Evolutionary conservation across 345 rosid species (phyloP).

Genomic region (Populus euphratica): DNA sequence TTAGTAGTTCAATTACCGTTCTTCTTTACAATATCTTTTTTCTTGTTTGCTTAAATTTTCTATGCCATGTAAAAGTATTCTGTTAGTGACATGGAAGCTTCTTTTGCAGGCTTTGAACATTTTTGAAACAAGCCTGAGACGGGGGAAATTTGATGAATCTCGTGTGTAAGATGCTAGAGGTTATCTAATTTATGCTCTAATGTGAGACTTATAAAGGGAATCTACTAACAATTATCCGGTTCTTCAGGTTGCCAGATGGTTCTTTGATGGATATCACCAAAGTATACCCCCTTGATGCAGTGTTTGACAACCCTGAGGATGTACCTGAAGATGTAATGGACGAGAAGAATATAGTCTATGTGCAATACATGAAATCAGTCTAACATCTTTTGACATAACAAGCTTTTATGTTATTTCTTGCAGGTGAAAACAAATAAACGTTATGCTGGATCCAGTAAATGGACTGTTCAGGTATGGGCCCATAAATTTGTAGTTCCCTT

Average conservation of each 20-base stretch:
- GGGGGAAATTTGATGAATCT: constrained; percentile 92
- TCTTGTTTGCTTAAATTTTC: not conserved
- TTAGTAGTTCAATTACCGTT: constrained; percentile 33
- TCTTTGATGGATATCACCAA: constrained; percentile 89
- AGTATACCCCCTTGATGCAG: constrained; percentile 90
- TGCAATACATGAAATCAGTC: not conserved
- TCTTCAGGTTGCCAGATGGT: constrained; percentile 81
- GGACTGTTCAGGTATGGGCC: constrained; percentile 82
- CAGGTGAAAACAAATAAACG: constrained; percentile 84
- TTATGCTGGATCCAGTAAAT: constrained; percentile 83
- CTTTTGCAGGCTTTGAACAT: constrained; percentile 82
- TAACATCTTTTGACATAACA: constrained; percentile 1
- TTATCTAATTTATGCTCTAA: constrained; percentile 4
- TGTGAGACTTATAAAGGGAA: not conserved
- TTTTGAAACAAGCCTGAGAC: constrained; percentile 84
- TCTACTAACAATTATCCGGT: constrained; percentile 9
- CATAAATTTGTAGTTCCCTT: not conserved
- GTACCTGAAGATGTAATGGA: constrained; percentile 89
- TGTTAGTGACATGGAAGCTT: constrained; percentile 14
- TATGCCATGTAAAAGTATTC: not conserved
- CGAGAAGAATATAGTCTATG: constrained; percentile 7
- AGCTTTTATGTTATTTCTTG: constrained; percentile 20
- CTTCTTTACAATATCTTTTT: not conserved
- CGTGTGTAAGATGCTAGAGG: constrained; percentile 60
- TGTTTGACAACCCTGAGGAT: constrained; percentile 72